phyloP scores from a whole-genome alignment of 768 basidiomycete genomes.

The Tylopilus cervinicoccineus region DNA sequence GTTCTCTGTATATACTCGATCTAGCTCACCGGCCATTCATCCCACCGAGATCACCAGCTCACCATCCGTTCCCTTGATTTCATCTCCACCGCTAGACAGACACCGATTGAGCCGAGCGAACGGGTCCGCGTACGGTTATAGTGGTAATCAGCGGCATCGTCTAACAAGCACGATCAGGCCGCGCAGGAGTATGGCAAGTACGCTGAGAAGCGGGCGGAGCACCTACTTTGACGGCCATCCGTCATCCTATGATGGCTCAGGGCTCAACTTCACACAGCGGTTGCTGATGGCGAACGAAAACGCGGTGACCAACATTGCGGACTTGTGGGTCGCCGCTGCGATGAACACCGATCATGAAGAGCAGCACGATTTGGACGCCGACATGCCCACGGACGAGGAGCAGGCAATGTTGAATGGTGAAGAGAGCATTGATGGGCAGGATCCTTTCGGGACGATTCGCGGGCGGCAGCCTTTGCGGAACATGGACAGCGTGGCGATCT shows the following conservation, averaged over 20 bases:
- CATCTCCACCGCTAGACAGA: conserved; percentile 38
- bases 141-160: conserved; percentile 49
- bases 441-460: conserved; percentile 18
- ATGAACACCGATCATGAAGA: conserved; percentile 93
- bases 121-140: conserved; percentile 81
- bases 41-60: conserved; percentile 30
- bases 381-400: conserved; percentile 22
- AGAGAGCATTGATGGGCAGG: conserved; percentile 35
- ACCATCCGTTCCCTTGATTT: conserved; percentile 45
- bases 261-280: conserved; percentile 85
- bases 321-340: conserved; percentile 96
- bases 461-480: conserved; percentile 17
- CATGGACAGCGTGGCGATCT: conserved; percentile 15
- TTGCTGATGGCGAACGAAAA: conserved; percentile 92
- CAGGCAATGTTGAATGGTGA: conserved; percentile 40
- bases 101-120: conserved; percentile 53
- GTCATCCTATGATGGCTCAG: conserved; percentile 41
- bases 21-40: conserved; percentile 43
- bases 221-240: conserved; percentile 42
- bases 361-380: conserved; percentile 50
- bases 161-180: conserved; percentile 47
- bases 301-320: conserved; percentile 90
- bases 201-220: conserved; percentile 48
- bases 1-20: conserved; percentile 58
- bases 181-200: conserved; percentile 52